Percentiles rank a stretch among this genome's conserved stretches.
phyloP scores from a whole-genome alignment of 495 filamentous ascomycete species.

The Pyronema omphalodes region DNA sequence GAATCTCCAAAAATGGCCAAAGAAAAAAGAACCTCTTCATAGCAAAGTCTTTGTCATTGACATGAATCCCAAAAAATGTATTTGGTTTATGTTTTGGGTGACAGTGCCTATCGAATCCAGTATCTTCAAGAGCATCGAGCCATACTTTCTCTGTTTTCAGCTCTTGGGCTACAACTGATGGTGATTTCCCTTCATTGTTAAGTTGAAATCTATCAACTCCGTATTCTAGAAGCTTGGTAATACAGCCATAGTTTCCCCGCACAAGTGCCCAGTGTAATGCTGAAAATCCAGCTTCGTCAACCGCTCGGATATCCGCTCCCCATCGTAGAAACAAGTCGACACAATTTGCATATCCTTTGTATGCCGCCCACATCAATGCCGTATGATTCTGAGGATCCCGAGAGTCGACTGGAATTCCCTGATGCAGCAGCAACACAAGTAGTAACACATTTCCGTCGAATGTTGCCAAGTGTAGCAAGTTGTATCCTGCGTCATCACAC shows the following conservation, averaged over 20 bases:
- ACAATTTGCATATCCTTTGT: slow-evolving; percentile 80
- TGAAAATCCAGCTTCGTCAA: slow-evolving; percentile 79
- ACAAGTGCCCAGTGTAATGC: slow-evolving; percentile 94
- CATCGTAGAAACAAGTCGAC: slow-evolving; percentile 88
- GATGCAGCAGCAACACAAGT: slow-evolving; percentile 70
- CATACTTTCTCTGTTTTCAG: slow-evolving; percentile 72
- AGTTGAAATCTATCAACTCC: slow-evolving; percentile 79
- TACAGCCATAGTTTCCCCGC: slow-evolving; percentile 66
- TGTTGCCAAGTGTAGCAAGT: slow-evolving; percentile 87
- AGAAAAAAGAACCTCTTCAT: slow-evolving; percentile 81
- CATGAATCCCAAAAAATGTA: slow-evolving; percentile 17
- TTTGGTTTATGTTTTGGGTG: slow-evolving; percentile 37
- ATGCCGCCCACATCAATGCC: slow-evolving; percentile 92
- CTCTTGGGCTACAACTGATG: slow-evolving; percentile 63
- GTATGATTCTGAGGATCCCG: slow-evolving; percentile 80
- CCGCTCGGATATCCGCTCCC: slow-evolving; percentile 82
- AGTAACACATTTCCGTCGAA: slow-evolving; percentile 94
- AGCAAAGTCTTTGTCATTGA: slow-evolving; percentile 55
- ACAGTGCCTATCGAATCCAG: slow-evolving; percentile 64
- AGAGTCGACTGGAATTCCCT: slow-evolving; percentile 82
- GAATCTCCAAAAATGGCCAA: slow-evolving; percentile 63
- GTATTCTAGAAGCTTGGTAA: slow-evolving; percentile 84
- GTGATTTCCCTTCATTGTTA: slow-evolving; percentile 74
- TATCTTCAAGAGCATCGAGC: slow-evolving; percentile 68
- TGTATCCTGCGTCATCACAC: slow-evolving; percentile 84